These are phyloP conservation scores for Dicorynia guianensis DNA, from an alignment of 306 rosid species.

Conservation along the genomic window DNA sequence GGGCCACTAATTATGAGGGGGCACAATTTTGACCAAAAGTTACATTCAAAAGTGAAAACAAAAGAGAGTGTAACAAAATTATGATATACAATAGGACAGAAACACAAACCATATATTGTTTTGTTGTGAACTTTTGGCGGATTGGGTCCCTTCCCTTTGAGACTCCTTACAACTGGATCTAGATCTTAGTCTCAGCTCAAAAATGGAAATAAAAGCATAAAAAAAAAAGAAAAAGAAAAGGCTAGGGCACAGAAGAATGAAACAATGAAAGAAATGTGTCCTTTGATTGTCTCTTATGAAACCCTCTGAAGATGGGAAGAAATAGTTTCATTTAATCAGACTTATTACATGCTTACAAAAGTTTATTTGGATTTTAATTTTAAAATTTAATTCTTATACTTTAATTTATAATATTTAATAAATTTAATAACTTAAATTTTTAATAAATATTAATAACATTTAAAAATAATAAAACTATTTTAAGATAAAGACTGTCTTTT, in stretches of 20 bases:
- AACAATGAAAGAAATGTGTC: constrained; percentile 17
- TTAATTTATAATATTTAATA: no score
- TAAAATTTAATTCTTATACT: no score
- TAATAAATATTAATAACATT: no score
- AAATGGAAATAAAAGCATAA: neutral
- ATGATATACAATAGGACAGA: constrained; percentile 53
- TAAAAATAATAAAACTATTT: no score
- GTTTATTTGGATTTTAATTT: no score
- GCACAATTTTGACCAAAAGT: constrained; percentile 66
- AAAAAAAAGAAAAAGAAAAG: constrained; percentile 33
- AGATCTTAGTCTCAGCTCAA: constrained; percentile 15
- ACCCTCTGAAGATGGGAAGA: constrained; percentile 46
- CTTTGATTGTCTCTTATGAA: constrained; percentile 62
- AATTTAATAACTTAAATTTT: no score
- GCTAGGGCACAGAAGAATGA: constrained; percentile 8
- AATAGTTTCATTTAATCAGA: no score
- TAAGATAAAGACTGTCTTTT: no score
- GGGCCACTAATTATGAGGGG: constrained; percentile 53
- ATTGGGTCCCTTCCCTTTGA: constrained; percentile 43
- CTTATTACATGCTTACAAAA: no score
- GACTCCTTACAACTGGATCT: constrained; percentile 46
- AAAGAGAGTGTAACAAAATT: constrained; percentile 37
- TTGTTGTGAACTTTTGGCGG: constrained; percentile 42
- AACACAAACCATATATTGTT: constrained; percentile 48
- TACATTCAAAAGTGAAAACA: constrained; percentile 52